phyloP scores from a whole-genome alignment of 768 basidiomycete species.

The Phanerodontia chrysosporium region DNA sequence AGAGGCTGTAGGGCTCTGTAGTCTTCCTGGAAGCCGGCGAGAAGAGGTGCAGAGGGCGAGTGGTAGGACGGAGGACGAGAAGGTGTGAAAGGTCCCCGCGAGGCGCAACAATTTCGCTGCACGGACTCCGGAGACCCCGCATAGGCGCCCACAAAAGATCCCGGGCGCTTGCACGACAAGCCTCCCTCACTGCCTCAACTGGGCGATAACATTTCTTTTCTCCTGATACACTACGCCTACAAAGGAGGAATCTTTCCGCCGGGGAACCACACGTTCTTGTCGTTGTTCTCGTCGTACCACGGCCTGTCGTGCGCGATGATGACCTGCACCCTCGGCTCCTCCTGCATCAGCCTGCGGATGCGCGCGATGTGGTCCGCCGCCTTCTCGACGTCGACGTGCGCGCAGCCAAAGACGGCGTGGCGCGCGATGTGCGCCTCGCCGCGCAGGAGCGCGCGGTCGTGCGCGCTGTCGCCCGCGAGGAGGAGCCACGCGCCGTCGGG shows the following conservation, averaged over 20 bases:
- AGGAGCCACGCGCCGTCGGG: not conserved
- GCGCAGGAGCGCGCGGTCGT: not conserved
- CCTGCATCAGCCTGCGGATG: not conserved
- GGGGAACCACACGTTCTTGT: not conserved
- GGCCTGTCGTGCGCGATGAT: slow-evolving; percentile 4
- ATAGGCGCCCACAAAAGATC: not conserved
- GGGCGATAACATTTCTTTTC: too few species aligned
- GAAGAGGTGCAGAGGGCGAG: not conserved
- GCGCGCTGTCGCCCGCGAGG: not conserved
- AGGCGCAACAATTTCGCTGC: not conserved
- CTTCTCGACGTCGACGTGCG: not conserved
- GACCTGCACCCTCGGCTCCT: slow-evolving; percentile 2
- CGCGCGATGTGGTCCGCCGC: not conserved
- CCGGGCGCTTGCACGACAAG: too few species aligned
- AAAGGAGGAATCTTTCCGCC: not conserved
- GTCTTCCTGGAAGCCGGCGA: not conserved
- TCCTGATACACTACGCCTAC: too few species aligned
- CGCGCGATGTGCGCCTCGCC: slow-evolving; percentile 29
- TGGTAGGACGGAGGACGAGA: not conserved
- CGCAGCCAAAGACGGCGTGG: not conserved
- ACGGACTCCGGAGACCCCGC: not conserved
- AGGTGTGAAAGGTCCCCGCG: not conserved
- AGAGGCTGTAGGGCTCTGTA: not conserved
- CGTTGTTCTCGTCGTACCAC: slow-evolving; percentile 3
- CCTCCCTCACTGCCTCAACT: too few species aligned